Percentiles rank a stretch among this genome's conserved stretches.
Conservation (phyloP, 768 basidiomycete species). For the Amanita brunnescens region DNA sequence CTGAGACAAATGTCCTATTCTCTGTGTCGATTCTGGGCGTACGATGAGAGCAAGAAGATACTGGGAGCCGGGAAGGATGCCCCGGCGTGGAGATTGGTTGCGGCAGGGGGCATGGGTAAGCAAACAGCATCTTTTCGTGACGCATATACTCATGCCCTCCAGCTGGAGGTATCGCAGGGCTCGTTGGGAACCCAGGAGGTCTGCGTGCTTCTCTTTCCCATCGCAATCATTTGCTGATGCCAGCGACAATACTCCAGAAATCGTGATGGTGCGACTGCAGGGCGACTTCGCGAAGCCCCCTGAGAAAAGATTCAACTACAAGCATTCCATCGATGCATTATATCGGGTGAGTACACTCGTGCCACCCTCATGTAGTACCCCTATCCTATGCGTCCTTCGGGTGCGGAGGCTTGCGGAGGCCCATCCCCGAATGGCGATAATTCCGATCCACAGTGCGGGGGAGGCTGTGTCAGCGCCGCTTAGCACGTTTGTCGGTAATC, state of each 20-base stretch:
- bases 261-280: conserved; percentile 84
- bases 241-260: conserved; percentile 34
- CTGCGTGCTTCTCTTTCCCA: conserved; percentile 12
- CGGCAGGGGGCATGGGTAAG: conserved; percentile 82
- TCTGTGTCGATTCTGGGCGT: conserved; percentile 88
- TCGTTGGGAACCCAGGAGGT: conserved; percentile 88
- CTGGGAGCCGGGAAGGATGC: conserved; percentile 64
- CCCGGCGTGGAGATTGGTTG: conserved; percentile 73
- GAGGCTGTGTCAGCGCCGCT: background rate
- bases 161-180: conserved; percentile 82
- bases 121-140: conserved; percentile 11
- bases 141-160: conserved; percentile 5
- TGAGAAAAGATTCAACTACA: conserved; percentile 86
- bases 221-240: background rate
- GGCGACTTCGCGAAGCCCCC: conserved; percentile 85
- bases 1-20: conserved; percentile 91
- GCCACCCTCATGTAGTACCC: background rate
- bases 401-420: background rate
- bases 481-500: background rate
- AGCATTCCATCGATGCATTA: conserved; percentile 82
- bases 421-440: background rate
- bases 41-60: conserved; percentile 84
- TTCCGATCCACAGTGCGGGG: background rate
- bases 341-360: conserved; percentile 51
- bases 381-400: background rate